These are phyloP conservation scores for Aspergillus cristatus DNA, from an alignment of 495 filamentous ascomycete genomes.

Conservation along the genomic window DNA sequence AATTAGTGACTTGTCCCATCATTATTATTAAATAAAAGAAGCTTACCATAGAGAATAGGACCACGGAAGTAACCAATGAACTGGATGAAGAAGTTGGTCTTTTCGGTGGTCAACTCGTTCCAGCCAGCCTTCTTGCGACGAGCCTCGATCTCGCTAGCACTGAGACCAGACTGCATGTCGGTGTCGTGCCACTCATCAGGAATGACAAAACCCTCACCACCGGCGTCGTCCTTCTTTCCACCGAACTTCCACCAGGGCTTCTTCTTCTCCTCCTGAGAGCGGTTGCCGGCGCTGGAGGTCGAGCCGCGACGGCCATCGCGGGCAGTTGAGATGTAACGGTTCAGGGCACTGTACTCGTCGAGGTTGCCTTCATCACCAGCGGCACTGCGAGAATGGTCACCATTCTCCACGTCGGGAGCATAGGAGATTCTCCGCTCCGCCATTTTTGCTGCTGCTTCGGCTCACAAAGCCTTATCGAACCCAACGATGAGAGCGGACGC, in stretches of 20 bases:
- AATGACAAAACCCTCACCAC: constrained; percentile 40
- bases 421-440: constrained; percentile 47
- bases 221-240: constrained; percentile 25
- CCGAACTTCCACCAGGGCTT: constrained; percentile 52
- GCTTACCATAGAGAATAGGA: constrained; percentile 74
- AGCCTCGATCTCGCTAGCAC: constrained; percentile 46
- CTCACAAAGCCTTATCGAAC: constrained; percentile 35
- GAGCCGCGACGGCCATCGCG: constrained; percentile 49
- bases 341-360: constrained; percentile 47
- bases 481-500: constrained; percentile 35
- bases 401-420: constrained; percentile 44
- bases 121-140: constrained; percentile 60
- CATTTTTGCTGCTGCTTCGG: constrained; percentile 44
- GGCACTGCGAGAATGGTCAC: constrained; percentile 31
- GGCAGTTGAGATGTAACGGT: constrained; percentile 60
- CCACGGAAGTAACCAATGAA: constrained; percentile 74
- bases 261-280: constrained; percentile 34
- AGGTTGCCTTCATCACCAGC: constrained; percentile 24
- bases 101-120: constrained; percentile 69
- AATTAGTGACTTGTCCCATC: constrained; percentile 14
- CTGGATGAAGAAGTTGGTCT: constrained; percentile 67
- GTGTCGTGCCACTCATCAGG: constrained; percentile 68
- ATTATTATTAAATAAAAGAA: no score
- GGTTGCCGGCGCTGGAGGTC: constrained; percentile 41
- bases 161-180: constrained; percentile 57